These are phyloP conservation scores for Fusarium sambucinum DNA, from an alignment of 2,329 filamentous ascomycete genomes.

Conservation along the genomic window DNA sequence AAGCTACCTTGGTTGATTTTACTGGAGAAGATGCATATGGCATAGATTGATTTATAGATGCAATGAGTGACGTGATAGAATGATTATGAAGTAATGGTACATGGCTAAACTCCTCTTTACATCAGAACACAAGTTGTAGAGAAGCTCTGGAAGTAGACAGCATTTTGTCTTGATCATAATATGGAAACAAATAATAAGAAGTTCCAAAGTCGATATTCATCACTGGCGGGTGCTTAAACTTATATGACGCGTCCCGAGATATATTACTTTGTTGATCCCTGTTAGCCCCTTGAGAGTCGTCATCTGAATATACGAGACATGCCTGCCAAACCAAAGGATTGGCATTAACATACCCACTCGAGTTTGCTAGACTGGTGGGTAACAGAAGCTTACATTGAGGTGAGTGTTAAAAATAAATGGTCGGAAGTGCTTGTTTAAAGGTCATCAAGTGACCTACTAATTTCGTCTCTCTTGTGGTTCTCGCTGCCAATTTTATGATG, in stretches of 20 bases:
- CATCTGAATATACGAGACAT: background rate
- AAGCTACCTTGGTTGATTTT: conserved; percentile 41
- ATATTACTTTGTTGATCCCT: background rate
- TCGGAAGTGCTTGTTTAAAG: background rate
- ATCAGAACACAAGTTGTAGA: background rate
- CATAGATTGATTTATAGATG: conserved; percentile 32
- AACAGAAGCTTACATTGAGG: too few relatives aligned
- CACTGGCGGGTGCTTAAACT: background rate
- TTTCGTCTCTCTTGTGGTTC: background rate
- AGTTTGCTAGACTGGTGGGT: background rate
- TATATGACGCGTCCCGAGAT: background rate
- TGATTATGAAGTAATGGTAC: conserved; percentile 29
- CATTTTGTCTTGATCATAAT: background rate
- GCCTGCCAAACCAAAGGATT: background rate
- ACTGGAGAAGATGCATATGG: conserved; percentile 28
- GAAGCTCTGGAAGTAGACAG: background rate
- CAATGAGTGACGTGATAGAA: conserved; percentile 10
- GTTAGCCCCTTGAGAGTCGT: background rate
- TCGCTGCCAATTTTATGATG: background rate
- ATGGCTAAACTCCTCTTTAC: background rate
- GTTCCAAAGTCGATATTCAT: too few relatives aligned
- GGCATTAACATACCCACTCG: background rate
- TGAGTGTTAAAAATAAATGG: background rate
- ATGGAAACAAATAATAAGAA: background rate
- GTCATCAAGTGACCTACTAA: background rate